Evolutionary conservation across 306 rosid genomes (phyloP).

Genomic region (Abrus precatorius): DNA sequence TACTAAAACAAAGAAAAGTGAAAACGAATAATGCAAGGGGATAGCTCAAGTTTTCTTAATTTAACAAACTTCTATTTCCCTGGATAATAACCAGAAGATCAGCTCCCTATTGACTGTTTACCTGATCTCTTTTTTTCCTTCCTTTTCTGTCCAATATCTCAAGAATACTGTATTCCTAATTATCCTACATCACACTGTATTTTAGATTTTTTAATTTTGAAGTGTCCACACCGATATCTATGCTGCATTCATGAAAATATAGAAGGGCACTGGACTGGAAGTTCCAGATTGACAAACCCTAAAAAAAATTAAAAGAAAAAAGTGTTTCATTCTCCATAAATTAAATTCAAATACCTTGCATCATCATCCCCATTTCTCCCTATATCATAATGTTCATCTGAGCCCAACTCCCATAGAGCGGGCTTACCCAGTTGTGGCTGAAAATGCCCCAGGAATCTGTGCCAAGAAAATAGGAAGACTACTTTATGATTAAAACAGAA

Average conservation of each 20-base stretch:
- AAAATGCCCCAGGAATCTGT: constrained; percentile 84
- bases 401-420: constrained; percentile 83
- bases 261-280: neutral
- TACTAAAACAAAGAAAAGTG: neutral
- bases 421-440: constrained; percentile 85
- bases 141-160: constrained; percentile 16
- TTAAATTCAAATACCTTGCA: constrained; percentile 49
- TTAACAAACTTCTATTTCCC: neutral
- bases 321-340: neutral
- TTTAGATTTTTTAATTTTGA: neutral
- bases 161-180: neutral
- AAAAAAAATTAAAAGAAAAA: neutral
- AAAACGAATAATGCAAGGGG: neutral
- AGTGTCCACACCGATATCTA: neutral
- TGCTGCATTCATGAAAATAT: constrained; percentile 12
- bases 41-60: neutral
- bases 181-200: neutral
- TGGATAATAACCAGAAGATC: neutral
- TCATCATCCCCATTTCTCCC: constrained; percentile 57
- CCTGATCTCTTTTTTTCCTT: neutral
- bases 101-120: neutral
- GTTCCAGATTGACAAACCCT: neutral
- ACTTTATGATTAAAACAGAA: constrained; percentile 15
- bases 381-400: constrained; percentile 69
- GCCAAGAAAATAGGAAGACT: constrained; percentile 33